Percentiles rank a stretch among this genome's conserved stretches.
Evolutionary conservation across 257 asterid genomes (phyloP).

Genomic region (Oldenlandia corymbosa): DNA sequence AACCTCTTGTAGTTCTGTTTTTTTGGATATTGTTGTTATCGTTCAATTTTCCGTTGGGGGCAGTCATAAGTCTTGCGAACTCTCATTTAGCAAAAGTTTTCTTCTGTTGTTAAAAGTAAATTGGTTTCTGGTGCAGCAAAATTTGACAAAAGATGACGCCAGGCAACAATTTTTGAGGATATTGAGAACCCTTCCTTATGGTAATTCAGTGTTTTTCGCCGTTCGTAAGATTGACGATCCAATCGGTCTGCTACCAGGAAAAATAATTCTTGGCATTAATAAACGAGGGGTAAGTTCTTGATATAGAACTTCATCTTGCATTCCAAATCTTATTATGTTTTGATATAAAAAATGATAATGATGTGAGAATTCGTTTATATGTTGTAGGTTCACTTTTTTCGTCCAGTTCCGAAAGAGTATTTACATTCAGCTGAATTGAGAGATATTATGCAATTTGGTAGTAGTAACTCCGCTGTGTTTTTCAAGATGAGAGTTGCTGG

Average conservation of each 20-base stretch:
- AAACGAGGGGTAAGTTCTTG: constrained; percentile 83
- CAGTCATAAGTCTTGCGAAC: neutral
- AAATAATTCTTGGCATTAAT: constrained; percentile 80
- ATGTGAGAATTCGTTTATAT: constrained; percentile 17
- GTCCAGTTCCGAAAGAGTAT: constrained; percentile 97
- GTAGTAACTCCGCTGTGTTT: constrained; percentile 96
- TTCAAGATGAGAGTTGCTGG: constrained; percentile 99
- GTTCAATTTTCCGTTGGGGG: neutral
- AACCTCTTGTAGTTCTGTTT: neutral
- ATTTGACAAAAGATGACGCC: constrained; percentile 95
- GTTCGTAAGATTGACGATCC: constrained; percentile 99
- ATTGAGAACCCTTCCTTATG: constrained; percentile 90
- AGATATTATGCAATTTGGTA: constrained; percentile 99
- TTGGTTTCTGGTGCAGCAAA: constrained; percentile 47
- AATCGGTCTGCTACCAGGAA: constrained; percentile 95
- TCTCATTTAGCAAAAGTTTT: neutral
- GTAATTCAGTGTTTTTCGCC: constrained; percentile 95
- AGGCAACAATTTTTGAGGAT: constrained; percentile 89
- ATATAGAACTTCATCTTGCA: neutral
- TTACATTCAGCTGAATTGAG: constrained; percentile 96
- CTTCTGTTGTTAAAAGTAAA: neutral
- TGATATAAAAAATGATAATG: constrained; percentile 18
- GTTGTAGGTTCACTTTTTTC: constrained; percentile 92
- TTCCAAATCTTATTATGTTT: constrained; percentile 3
- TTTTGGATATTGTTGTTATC: neutral